Base-by-base conservation (phyloP, 305 asterid species). In the Solanum aculeatissimum region DNA sequence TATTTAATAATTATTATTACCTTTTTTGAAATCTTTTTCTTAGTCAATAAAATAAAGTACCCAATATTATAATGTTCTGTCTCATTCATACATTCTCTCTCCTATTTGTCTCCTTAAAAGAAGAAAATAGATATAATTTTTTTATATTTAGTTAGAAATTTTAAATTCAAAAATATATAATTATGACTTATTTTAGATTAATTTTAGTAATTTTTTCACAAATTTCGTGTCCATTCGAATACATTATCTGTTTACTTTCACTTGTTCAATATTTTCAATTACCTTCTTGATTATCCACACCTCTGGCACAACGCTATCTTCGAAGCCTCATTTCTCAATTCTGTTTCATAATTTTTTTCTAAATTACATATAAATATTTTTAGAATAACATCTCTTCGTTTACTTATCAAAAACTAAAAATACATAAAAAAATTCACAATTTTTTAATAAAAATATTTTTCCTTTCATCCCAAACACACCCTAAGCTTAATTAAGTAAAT, bases 1-100 rank as follows among this genome's bases (percentile, higher is more conserved):
- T 21, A 75, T 75, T 49, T 75, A 74, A 75, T 75, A 75, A 70
- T 70, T 10, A 40, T 27, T 29, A 7, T 10, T 71, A 51, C 42
- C 9, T 80, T 75, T 71, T 53, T 2, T 12, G 25, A 42, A 47
- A 65, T 83, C 70, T 75, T 88, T 80, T 88, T 63, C 87, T 86
- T 86, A 74, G 57, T 81, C 84, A 77, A 84, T 68, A 86, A 88
- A 87, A 27, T 78, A 57, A 58, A 42, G 38, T 15, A 47, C 60
- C 45, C 45, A 75, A 49, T 49, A 27, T 40, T 49, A 2, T 75
- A 43, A 45, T 58, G 7, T 19, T 13, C 27, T 43, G 58, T 58
- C 80, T 38, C 32, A 53, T 54, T 85, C 82, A 25, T 43, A 27
- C 40, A 80, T 42, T 72, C 57, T 29, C 38, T 74, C 72, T 53